phyloP scores from a whole-genome alignment of 768 basidiomycete genomes.

The Hygrophoropsis aurantiaca region DNA sequence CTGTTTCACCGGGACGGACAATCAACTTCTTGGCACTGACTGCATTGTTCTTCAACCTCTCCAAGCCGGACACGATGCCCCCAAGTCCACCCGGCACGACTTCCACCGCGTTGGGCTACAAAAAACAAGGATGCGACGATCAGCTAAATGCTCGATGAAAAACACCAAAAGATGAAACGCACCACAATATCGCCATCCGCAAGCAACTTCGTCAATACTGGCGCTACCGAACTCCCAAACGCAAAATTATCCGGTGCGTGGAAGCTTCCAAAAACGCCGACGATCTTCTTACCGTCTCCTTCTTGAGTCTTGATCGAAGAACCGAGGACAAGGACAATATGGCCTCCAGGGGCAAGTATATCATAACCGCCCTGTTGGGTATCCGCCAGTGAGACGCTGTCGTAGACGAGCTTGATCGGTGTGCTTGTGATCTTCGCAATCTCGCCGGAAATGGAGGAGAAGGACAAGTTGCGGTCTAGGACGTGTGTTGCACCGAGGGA shows the following conservation, averaged over 20 bases:
- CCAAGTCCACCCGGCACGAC: conserved; percentile 41
- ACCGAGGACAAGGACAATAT: neutral
- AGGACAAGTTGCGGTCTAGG: conserved; percentile 11
- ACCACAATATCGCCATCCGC: conserved; percentile 2
- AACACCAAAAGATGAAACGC: neutral
- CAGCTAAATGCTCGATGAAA: neutral
- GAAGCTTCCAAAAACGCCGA: conserved; percentile 12
- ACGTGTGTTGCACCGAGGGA: conserved; percentile 7
- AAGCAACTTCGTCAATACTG: conserved; percentile 1
- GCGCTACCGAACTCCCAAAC: conserved; percentile 3
- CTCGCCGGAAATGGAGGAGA: neutral
- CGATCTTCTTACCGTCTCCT: conserved; percentile 15
- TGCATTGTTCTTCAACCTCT: conserved; percentile 37
- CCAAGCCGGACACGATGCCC: conserved; percentile 41
- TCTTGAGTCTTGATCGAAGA: conserved; percentile 9
- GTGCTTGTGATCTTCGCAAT: neutral
- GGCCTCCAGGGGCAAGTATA: no score
- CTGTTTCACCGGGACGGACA: conserved; percentile 42
- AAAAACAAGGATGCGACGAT: no score
- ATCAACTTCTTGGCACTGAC: conserved; percentile 48
- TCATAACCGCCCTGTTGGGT: no score
- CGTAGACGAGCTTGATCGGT: no score
- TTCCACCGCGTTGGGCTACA: conserved; percentile 45
- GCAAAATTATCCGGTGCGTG: neutral
- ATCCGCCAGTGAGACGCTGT: no score